Conservation (phyloP, 371 early-diverging fungal genomes). For the Mortierella sp. region DNA sequence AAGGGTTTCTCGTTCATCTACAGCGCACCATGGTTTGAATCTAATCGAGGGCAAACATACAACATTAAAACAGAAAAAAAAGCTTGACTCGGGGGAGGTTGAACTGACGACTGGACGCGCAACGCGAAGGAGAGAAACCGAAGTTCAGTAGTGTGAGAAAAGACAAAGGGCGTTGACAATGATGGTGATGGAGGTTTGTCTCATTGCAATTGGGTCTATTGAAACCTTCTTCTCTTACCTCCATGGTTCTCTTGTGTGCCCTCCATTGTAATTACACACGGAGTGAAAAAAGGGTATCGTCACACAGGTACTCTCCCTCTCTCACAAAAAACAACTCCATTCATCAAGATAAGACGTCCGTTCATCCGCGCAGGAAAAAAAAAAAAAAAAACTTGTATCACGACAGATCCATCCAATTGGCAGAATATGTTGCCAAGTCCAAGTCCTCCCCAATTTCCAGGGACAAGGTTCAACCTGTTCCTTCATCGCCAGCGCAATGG, state of each 20-base stretch:
- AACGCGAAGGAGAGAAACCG: not conserved
- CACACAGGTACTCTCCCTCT: not conserved
- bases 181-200: not conserved
- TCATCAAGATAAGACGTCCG: slow-evolving; percentile 1
- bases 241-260: not conserved
- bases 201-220: not conserved
- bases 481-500: not conserved
- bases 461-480: slow-evolving; percentile 1
- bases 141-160: not conserved
- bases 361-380: not conserved
- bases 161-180: not conserved
- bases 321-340: not conserved
- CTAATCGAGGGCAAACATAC: not conserved
- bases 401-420: not conserved
- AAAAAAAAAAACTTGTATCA: not conserved
- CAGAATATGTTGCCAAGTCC: not conserved
- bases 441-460: not conserved
- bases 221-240: not conserved
- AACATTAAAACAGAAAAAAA: not conserved
- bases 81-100: slow-evolving; percentile 8
- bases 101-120: not conserved
- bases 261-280: not conserved
- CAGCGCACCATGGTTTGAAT: not conserved
- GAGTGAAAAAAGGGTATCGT: not conserved
- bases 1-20: not conserved